Evolutionary conservation across 495 filamentous ascomycete genomes (phyloP), one percentile per base, ranked within the genome.

Genomic region (Lasiosphaeris hirsuta): DNA sequence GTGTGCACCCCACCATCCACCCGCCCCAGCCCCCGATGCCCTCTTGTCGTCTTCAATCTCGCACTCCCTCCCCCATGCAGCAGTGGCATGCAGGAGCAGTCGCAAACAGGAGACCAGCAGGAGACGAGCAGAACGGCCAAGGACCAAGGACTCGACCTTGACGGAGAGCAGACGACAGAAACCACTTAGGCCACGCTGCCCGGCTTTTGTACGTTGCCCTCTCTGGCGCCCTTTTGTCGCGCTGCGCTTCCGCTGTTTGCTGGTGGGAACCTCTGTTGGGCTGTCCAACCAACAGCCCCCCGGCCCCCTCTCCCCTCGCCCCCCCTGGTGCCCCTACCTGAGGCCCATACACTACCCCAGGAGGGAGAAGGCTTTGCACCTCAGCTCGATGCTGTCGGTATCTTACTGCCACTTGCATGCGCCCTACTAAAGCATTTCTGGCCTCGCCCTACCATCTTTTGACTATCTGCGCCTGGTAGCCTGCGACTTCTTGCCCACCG

Each of bases 31-130:
- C 53, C 38, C 54, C 35, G 18, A 7, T 41, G 35, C 40, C 35
- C 37, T 37, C 37, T 36, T 58, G 56, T 59, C 54, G 44, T 36
- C 17, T 51, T 37, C 34, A 11, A 13, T 15, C 46, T 34, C 46
- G 10, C 13, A 4, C 33, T 23, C 36, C 49, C 36, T 23, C 14
- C 17, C 3, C 36, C 49, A 19, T 51, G 49, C 49, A 51, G 49
- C 23, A 40, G 49, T 38, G 18, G 10, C 49, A 51, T 51, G 49
- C 49, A 51, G 49, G 49, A 51, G 49, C 49, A 38, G 49, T 23
- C 43, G 15, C 43, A 46, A 46, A 46, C 43, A 46, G 43, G 17
- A 46, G 15, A 46, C 43, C 14, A 17, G 43, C 49, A 41, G 49
- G 23, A 51, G 14, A 18, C 42, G 23, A 18, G 15, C 17, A n/a